Evolutionary conservation across 2,329 filamentous ascomycete species (phyloP), one percentile per base, ranked within the genome.

Genomic region (Ceratocystis colombiana): DNA sequence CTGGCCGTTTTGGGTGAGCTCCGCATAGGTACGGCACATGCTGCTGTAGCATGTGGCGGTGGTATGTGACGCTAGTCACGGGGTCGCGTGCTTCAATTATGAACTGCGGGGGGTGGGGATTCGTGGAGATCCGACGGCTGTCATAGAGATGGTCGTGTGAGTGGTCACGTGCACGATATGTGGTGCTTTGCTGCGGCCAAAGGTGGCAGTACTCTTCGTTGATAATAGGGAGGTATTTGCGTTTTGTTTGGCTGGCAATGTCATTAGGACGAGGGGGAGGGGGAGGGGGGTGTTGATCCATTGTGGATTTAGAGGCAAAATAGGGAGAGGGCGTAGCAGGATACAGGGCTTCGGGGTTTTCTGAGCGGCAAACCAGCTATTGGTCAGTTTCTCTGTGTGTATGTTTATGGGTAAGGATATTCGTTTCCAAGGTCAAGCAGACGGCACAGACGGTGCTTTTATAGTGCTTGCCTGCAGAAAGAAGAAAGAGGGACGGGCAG

Each of bases 1-100:
- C 88, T 0, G 88, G 81, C 46, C 87, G 80, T 72, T 87, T 88
- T 73, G 91, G 88, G 75, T 91, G 89, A 61, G 88, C 88, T 66
- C 85, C 82, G 70, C 87, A 89, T 69, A 90, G 83, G 67, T 89
- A 85, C 0, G 86, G 84, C 66, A 89, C 80, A 2, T 76, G 74
- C 46, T 77, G 71, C 8, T 72, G 72, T 64, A 76, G 46, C 61
- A 80, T 79, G 55, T 72, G 69, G 12, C 74, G 73, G 80, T 85
- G 88, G 67, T 81, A 77, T 44, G 88, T 75, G 25, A 86, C 83
- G 50, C 79, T 77, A 73, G 82, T 79, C 37, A 85, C 82, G 1
- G 85, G 84, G 71, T 88, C 85, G 15, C 79, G 82, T 8, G 76
- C 72, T 64, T 80, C 79, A 22, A 87, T 78, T 64, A 74, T 77